Evolutionary conservation across 495 filamentous ascomycete genomes (phyloP).

Genomic region (Penicillium mononematosum): DNA sequence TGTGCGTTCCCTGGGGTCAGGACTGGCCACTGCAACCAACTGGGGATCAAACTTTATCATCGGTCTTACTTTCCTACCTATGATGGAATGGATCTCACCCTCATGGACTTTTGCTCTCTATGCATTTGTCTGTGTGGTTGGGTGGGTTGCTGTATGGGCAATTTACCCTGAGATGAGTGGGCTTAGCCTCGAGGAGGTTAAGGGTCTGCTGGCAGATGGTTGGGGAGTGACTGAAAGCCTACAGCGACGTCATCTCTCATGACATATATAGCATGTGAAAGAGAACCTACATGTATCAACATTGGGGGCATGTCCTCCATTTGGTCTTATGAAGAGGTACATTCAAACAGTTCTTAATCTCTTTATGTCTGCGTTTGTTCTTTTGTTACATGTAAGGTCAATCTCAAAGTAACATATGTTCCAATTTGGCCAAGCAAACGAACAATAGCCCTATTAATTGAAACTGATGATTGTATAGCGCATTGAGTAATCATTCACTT

Average conservation of each 20-base stretch:
- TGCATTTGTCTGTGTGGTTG: constrained; percentile 62
- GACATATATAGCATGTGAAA: neutral
- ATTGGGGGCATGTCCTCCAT: neutral
- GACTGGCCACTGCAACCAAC: constrained; percentile 81
- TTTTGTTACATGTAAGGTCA: neutral
- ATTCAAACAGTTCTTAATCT: neutral
- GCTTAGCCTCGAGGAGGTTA: constrained; percentile 77
- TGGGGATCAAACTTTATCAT: constrained; percentile 89
- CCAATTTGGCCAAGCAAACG: neutral
- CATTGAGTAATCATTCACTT: neutral
- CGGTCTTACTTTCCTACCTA: constrained; percentile 78
- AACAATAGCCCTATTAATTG: neutral
- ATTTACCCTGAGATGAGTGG: constrained; percentile 88
- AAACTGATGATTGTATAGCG: neutral
- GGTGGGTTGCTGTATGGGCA: constrained; percentile 63
- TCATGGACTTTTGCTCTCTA: constrained; percentile 79
- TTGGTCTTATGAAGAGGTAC: neutral
- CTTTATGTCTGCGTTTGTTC: neutral
- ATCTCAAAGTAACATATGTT: neutral
- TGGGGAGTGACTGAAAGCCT: constrained; percentile 57
- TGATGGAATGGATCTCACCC: constrained; percentile 77
- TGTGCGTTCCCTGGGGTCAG: constrained; percentile 78
- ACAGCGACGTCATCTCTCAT: constrained; percentile 2
- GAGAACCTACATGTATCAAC: neutral
- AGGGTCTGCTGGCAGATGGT: constrained; percentile 66